phyloP scores from a whole-genome alignment of 768 basidiomycete species.

The Psilocybe cubensis region DNA sequence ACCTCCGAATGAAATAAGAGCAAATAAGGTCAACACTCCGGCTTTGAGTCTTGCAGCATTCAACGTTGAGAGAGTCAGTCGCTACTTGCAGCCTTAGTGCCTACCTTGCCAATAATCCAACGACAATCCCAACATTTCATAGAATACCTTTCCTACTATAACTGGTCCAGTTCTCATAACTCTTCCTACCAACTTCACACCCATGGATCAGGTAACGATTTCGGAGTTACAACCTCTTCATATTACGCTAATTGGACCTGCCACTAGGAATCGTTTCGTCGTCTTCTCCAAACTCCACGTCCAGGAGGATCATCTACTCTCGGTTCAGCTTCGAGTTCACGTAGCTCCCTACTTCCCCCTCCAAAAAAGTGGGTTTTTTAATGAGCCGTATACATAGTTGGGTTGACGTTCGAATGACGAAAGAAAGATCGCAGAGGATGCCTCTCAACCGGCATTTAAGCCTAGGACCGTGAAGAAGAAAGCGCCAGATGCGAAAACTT shows the following conservation, averaged over 20 bases:
- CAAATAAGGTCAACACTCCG: not conserved
- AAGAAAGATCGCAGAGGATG: slow-evolving; percentile 51
- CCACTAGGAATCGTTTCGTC: slow-evolving; percentile 62
- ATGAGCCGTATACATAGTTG: not conserved
- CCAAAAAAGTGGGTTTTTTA: slow-evolving; percentile 32
- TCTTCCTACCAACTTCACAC: not conserved
- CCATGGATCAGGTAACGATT: slow-evolving; percentile 39
- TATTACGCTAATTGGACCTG: not conserved
- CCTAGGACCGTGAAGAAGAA: slow-evolving; percentile 84
- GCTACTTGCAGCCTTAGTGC: too few species aligned
- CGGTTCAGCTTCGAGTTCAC: slow-evolving; percentile 26
- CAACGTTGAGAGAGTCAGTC: too few species aligned
- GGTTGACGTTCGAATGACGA: slow-evolving; percentile 18
- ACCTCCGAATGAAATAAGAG: not conserved
- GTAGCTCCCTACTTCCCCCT: slow-evolving; percentile 34
- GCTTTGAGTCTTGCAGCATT: too few species aligned
- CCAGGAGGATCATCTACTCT: slow-evolving; percentile 14
- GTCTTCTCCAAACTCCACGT: slow-evolving; percentile 44
- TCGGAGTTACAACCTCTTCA: not conserved
- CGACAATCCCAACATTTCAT: too few species aligned
- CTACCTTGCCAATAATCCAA: too few species aligned
- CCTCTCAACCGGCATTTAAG: slow-evolving; percentile 72
- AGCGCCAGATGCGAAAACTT: slow-evolving; percentile 39
- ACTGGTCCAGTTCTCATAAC: too few species aligned
- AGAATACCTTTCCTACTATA: too few species aligned